These are phyloP conservation scores for Fraxinus quadrangulata DNA, from an alignment of 257 asterid genomes.

Conservation along the genomic window DNA sequence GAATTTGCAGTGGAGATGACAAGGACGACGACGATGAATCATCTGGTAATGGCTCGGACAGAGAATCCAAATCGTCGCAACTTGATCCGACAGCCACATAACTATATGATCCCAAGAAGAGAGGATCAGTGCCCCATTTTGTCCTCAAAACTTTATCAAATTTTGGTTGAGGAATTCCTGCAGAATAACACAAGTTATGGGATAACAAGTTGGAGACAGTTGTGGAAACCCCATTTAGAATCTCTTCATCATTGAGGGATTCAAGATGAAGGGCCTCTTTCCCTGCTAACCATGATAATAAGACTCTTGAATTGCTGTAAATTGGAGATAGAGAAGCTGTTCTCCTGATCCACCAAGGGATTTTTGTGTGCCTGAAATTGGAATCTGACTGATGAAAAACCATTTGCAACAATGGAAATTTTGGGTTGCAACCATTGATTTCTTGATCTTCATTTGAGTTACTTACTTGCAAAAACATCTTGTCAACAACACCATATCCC, in stretches of 20 bases:
- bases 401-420: constrained; percentile 68
- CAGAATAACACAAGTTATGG: not conserved
- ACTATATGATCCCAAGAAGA: constrained; percentile 86
- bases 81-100: constrained; percentile 85
- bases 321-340: constrained; percentile 63
- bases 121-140: constrained; percentile 86
- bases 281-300: constrained; percentile 81
- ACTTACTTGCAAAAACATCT: constrained; percentile 59
- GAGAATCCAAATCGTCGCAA: constrained; percentile 64
- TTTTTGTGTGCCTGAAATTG: constrained; percentile 35
- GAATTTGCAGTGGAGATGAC: constrained; percentile 56
- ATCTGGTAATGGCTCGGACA: constrained; percentile 82
- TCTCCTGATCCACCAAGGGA: constrained; percentile 77
- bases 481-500: constrained; percentile 82
- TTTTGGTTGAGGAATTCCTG: constrained; percentile 15
- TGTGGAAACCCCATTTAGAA: constrained; percentile 55
- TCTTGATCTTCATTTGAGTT: constrained; percentile 23
- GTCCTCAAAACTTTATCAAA: constrained; percentile 58
- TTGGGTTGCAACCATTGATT: not conserved
- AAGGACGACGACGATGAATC: constrained; percentile 13
- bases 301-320: constrained; percentile 48
- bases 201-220: constrained; percentile 56
- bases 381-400: constrained; percentile 53
- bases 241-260: constrained; percentile 57
- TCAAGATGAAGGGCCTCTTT: constrained; percentile 76